A percentile compares a stretch with the other conserved stretches of the same genome.
These are phyloP conservation scores for Coemansia sp. DNA, from an alignment of 371 early-diverging fungal genomes.

Conservation along the genomic window DNA sequence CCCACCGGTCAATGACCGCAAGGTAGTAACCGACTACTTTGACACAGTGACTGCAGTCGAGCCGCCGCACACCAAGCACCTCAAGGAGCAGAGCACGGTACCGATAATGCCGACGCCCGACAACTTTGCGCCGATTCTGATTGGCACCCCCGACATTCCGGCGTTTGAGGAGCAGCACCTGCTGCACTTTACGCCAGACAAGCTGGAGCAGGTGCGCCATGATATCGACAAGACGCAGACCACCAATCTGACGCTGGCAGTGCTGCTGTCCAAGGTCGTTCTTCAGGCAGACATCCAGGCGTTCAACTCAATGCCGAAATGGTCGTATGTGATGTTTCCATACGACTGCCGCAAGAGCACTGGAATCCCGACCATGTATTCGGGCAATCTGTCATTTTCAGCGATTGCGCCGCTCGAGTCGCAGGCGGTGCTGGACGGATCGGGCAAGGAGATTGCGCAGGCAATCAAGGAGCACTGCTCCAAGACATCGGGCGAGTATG, in stretches of 20 bases:
- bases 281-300: conserved; percentile 19
- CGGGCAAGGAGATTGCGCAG: conserved; percentile 21
- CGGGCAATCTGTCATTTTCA: conserved; percentile 32
- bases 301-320: conserved; percentile 11
- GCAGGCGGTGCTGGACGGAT: neutral
- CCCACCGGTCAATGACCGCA: conserved; percentile 26
- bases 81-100: conserved; percentile 11
- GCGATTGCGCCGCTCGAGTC: conserved; percentile 21
- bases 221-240: conserved; percentile 28
- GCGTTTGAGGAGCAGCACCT: conserved; percentile 30
- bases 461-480: conserved; percentile 24
- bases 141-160: conserved; percentile 26
- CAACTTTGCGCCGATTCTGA: conserved; percentile 29
- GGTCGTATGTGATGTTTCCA: conserved; percentile 31
- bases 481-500: conserved; percentile 12
- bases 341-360: conserved; percentile 35
- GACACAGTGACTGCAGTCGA: conserved; percentile 15
- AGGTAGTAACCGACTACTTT: conserved; percentile 18
- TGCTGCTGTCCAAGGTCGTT: conserved; percentile 24
- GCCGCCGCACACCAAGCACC: conserved; percentile 29
- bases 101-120: conserved; percentile 7
- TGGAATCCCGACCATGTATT: conserved; percentile 17
- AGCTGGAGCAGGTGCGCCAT: conserved; percentile 32
- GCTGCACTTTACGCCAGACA: conserved; percentile 23
- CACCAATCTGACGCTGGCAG: conserved; percentile 13